Conservation (phyloP, 164 flowering plant genomes). For the Saururus chinensis region DNA sequence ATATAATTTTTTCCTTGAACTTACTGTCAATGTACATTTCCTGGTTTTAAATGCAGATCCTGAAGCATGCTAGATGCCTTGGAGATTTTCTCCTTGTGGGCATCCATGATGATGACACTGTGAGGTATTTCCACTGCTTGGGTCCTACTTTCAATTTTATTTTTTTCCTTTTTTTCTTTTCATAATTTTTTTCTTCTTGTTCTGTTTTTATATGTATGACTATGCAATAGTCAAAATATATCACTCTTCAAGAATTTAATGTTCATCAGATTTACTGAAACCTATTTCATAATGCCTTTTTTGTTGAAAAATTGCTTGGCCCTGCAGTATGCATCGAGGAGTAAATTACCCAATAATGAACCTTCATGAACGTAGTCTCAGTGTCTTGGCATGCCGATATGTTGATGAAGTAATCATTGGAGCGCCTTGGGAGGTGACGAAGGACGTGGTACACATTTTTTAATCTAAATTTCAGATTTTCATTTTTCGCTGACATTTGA, state of each 20-base stretch:
- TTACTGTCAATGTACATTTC: neutral
- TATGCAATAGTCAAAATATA: no score
- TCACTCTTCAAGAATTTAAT: no score
- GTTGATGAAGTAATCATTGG: conserved; percentile 87
- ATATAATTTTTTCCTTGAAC: no score
- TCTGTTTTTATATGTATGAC: neutral
- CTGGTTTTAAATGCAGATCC: conserved; percentile 28
- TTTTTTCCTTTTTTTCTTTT: neutral
- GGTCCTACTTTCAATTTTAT: neutral
- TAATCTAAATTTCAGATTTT: neutral
- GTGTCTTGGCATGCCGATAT: conserved; percentile 78
- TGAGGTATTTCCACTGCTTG: conserved; percentile 29
- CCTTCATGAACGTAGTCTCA: conserved; percentile 72
- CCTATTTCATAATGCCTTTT: neutral
- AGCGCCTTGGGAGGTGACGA: conserved; percentile 70
- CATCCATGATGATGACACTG: conserved; percentile 49
- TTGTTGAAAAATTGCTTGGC: neutral
- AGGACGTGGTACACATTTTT: conserved; percentile 33
- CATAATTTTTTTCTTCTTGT: neutral
- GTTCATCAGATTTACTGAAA: neutral
- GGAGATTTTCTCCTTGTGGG: conserved; percentile 86
- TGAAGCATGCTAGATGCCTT: conserved; percentile 52
- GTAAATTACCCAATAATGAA: conserved; percentile 55
- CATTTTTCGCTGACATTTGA: neutral
- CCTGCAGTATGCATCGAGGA: conserved; percentile 61